phyloP scores from a whole-genome alignment of 2,329 filamentous ascomycete genomes.

The Aaosphaeria pasadenensis region DNA sequence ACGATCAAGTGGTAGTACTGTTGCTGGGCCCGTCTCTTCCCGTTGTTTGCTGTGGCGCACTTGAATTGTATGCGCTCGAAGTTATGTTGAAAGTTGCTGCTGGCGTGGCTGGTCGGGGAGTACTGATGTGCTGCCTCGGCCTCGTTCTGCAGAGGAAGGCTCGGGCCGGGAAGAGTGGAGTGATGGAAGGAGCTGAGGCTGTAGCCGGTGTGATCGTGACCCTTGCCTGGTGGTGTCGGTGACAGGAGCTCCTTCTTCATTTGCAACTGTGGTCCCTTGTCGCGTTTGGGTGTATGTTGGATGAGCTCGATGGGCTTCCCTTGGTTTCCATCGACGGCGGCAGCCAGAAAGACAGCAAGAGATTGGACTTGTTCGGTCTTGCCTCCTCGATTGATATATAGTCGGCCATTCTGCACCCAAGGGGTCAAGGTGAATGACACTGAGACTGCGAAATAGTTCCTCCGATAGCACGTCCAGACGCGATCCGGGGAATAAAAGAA shows the following conservation, averaged over 20 bases:
- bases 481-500: conserved; percentile 74
- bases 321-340: conserved; percentile 72
- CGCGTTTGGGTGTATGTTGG: conserved; percentile 87
- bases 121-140: conserved; percentile 29
- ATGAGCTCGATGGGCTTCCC: conserved; percentile 79
- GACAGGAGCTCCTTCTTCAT: conserved; percentile 68
- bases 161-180: conserved; percentile 33
- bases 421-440: conserved; percentile 73
- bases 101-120: conserved; percentile 31
- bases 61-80: conserved; percentile 96
- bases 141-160: conserved; percentile 42
- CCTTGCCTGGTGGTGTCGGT: conserved; percentile 59
- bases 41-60: conserved; percentile 89
- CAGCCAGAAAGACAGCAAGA: conserved; percentile 82
- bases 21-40: conserved; percentile 83
- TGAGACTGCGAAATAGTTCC: conserved; percentile 86
- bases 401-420: conserved; percentile 53
- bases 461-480: conserved; percentile 88
- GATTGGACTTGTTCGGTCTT: conserved; percentile 61
- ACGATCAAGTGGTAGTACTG: conserved; percentile 92
- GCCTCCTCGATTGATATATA: conserved; percentile 54
- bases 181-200: conserved; percentile 39
- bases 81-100: conserved; percentile 49
- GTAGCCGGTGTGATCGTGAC: conserved; percentile 38
- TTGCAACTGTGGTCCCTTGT: conserved; percentile 77